Conservation (phyloP, 495 filamentous ascomycete genomes). For the Penicillium pancosmium region DNA sequence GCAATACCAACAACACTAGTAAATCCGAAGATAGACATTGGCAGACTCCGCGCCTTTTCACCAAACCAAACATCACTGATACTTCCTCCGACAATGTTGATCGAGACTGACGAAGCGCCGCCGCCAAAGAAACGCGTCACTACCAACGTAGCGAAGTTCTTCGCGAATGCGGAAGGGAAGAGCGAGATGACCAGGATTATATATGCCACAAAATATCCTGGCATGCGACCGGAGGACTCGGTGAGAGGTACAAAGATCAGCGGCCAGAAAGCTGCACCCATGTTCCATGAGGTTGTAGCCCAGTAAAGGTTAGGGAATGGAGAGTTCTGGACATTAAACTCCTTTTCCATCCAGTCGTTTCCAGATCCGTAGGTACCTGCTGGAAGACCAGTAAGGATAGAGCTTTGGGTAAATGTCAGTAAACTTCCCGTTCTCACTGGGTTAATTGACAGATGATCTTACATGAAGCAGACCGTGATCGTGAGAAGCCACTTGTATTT, state of each 20-base stretch:
- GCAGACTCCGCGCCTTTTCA: slow-evolving; percentile 41
- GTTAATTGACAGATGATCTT: not conserved
- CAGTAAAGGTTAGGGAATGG: slow-evolving; percentile 51
- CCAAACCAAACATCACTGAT: slow-evolving; percentile 49
- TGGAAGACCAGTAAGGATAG: slow-evolving; percentile 45
- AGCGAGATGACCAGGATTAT: slow-evolving; percentile 48
- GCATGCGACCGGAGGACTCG: slow-evolving; percentile 53
- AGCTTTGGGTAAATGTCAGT: slow-evolving; percentile 20
- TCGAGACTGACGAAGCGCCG: slow-evolving; percentile 47
- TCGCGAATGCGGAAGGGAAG: slow-evolving; percentile 53
- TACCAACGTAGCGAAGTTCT: slow-evolving; percentile 55
- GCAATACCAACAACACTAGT: slow-evolving; percentile 48
- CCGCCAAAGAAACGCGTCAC: slow-evolving; percentile 54
- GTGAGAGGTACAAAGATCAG: slow-evolving; percentile 55
- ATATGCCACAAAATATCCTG: slow-evolving; percentile 53
- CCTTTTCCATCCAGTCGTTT: slow-evolving; percentile 39
- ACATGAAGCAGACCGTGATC: slow-evolving; percentile 47
- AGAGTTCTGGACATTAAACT: slow-evolving; percentile 45
- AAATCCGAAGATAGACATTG: slow-evolving; percentile 49
- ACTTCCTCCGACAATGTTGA: slow-evolving; percentile 51
- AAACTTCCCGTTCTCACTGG: not conserved
- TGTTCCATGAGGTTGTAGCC: slow-evolving; percentile 53
- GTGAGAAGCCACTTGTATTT: slow-evolving; percentile 45
- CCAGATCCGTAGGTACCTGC: slow-evolving; percentile 46
- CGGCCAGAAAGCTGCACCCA: slow-evolving; percentile 56